A percentile compares a stretch with the other conserved stretches of the same genome.
phyloP scores from a whole-genome alignment of 345 rosid species.

The Eucalyptus melliodora region DNA sequence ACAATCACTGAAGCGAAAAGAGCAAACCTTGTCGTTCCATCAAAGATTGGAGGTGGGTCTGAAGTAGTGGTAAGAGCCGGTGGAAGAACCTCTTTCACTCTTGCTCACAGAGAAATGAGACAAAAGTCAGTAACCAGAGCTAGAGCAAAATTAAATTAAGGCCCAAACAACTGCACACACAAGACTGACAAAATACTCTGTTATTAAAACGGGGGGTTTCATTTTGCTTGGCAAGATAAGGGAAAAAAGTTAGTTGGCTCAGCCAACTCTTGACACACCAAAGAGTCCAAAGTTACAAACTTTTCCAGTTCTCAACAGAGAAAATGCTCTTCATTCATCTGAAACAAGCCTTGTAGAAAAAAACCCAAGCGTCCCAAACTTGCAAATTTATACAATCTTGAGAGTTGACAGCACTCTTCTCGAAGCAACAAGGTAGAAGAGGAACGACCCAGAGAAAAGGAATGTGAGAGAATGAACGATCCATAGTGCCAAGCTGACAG shows the following conservation, averaged over 20 bases:
- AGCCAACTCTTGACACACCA: neutral
- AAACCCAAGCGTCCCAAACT: neutral
- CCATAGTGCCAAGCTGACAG: neutral
- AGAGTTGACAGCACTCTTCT: neutral
- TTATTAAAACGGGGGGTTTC: neutral
- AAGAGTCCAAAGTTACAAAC: neutral
- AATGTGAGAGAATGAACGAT: neutral
- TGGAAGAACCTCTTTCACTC: constrained; percentile 33
- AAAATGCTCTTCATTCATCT: neutral
- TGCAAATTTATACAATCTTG: neutral
- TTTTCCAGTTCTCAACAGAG: neutral
- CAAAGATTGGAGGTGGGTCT: constrained; percentile 52
- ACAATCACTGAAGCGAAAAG: neutral
- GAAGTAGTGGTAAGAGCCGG: constrained; percentile 59
- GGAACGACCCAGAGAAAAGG: neutral
- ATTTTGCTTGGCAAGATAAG: neutral
- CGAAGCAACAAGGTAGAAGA: neutral
- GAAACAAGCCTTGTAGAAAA: neutral
- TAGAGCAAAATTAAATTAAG: neutral
- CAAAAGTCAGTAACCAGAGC: neutral
- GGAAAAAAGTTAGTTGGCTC: neutral
- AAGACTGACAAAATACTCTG: neutral
- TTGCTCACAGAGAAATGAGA: constrained; percentile 4
- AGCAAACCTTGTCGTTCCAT: constrained; percentile 67
- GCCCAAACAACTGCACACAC: neutral